These are phyloP conservation scores for Aspergillus melleus DNA, from an alignment of 2,329 filamentous ascomycete genomes.

Conservation along the genomic window DNA sequence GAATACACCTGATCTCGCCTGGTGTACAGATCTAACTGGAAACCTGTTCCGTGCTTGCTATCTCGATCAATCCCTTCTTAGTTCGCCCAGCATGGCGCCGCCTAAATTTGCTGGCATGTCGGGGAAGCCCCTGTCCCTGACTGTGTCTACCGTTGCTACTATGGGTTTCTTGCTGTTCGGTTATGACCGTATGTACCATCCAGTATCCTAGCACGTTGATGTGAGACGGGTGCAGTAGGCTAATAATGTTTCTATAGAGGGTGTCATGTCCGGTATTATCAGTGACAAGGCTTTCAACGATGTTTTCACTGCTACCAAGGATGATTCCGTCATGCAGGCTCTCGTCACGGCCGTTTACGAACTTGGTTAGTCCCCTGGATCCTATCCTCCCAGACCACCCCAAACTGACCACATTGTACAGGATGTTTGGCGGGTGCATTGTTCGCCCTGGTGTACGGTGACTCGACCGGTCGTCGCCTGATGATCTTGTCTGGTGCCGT, in stretches of 20 bases:
- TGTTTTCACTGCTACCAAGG: slow-evolving; percentile 35
- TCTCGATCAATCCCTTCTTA: background rate
- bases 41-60: background rate
- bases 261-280: slow-evolving; percentile 43
- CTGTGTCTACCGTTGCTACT: slow-evolving; percentile 63
- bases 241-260: slow-evolving; percentile 23
- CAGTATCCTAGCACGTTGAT: background rate
- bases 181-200: slow-evolving; percentile 51
- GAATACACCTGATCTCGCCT: background rate
- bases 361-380: slow-evolving; percentile 17
- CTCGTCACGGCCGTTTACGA: slow-evolving; percentile 35
- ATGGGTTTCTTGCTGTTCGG: slow-evolving; percentile 64
- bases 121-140: slow-evolving; percentile 57
- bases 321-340: slow-evolving; percentile 42
- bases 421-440: slow-evolving; percentile 41
- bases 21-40: background rate
- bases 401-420: background rate
- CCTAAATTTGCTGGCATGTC: slow-evolving; percentile 57
- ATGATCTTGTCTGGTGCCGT: slow-evolving; percentile 59
- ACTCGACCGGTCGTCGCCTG: slow-evolving; percentile 39
- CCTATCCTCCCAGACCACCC: no score
- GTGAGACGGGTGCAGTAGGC: background rate
- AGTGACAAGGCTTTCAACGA: slow-evolving; percentile 32
- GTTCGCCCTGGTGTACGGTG: slow-evolving; percentile 37
- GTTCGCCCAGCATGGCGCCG: slow-evolving; percentile 47